Conservation (phyloP, 2,329 filamentous ascomycete genomes). For the Sporothrix pseudoabietina region DNA sequence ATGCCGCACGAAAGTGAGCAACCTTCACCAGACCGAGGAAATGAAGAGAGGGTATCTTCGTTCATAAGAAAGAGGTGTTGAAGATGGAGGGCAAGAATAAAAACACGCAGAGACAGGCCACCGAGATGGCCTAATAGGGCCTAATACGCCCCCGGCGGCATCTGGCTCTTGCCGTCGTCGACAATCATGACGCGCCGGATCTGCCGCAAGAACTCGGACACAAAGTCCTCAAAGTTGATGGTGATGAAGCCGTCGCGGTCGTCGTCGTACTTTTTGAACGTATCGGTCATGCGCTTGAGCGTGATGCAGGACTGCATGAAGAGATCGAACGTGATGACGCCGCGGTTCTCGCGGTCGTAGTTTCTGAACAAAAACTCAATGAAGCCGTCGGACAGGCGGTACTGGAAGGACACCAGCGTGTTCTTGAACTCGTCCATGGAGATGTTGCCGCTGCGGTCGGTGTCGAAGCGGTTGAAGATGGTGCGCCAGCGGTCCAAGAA, state of each 20-base stretch:
- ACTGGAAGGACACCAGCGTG: slow-evolving; percentile 89
- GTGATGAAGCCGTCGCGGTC: slow-evolving; percentile 93
- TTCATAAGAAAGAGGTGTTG: slow-evolving; percentile 11
- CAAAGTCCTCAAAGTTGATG: slow-evolving; percentile 78
- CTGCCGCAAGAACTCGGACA: slow-evolving; percentile 68
- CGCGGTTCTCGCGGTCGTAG: slow-evolving; percentile 76
- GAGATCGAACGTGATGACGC: slow-evolving; percentile 85
- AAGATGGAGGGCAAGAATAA: background rate
- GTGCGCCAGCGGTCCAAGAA: slow-evolving; percentile 93
- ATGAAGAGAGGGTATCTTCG: slow-evolving; percentile 23
- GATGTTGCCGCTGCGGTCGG: slow-evolving; percentile 84
- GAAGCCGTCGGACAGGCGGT: slow-evolving; percentile 82
- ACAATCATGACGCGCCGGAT: slow-evolving; percentile 46
- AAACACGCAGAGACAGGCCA: background rate
- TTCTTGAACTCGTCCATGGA: slow-evolving; percentile 84
- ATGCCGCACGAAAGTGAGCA: background rate
- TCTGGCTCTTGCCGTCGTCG: slow-evolving; percentile 25
- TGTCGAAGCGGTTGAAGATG: slow-evolving; percentile 93
- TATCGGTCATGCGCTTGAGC: slow-evolving; percentile 97
- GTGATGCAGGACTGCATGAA: slow-evolving; percentile 98
- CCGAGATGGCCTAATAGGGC: background rate
- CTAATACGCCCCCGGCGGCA: slow-evolving; percentile 14
- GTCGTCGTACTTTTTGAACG: slow-evolving; percentile 98
- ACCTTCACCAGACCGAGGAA: background rate
- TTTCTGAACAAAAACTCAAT: slow-evolving; percentile 82